Evolutionary conservation across 1,284 basidiomycete genomes (phyloP).

Genomic region (Microbotryum lychnidis-dioicae): DNA sequence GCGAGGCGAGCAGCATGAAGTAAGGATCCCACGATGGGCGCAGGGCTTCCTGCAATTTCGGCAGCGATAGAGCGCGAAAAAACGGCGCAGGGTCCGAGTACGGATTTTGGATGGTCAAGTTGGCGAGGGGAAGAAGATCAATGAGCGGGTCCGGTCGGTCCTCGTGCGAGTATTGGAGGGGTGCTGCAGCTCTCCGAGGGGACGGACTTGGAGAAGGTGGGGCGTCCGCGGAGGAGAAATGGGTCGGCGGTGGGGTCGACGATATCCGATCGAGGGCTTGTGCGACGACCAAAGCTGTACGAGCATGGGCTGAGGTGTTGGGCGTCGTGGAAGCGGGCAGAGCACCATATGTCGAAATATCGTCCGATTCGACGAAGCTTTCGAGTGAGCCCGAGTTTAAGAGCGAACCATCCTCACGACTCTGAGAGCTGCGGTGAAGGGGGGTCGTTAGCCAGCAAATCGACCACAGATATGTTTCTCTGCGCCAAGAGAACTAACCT

Average conservation of each 20-base stretch:
- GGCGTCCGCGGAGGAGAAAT: conserved; percentile 39
- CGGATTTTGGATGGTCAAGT: conserved; percentile 64
- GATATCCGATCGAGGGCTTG: background rate
- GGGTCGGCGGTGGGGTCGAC: conserved; percentile 15
- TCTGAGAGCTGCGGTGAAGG: too few species aligned
- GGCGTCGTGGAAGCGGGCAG: conserved; percentile 15
- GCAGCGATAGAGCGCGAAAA: conserved; percentile 56
- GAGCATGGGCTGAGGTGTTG: background rate
- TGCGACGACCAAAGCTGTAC: background rate
- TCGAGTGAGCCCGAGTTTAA: conserved; percentile 45
- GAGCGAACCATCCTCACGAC: too few species aligned
- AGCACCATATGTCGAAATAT: conserved; percentile 51
- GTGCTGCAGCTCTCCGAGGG: background rate
- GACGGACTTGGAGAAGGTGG: conserved; percentile 19
- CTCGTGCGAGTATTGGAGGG: background rate
- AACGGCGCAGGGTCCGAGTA: conserved; percentile 56
- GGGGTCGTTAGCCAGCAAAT: too few species aligned
- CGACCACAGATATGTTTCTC: background rate
- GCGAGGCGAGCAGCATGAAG: conserved; percentile 86
- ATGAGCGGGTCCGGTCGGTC: conserved; percentile 17
- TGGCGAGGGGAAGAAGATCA: conserved; percentile 40
- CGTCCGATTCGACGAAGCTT: conserved; percentile 57
- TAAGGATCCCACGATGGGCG: conserved; percentile 88
- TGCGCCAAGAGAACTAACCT: conserved; percentile 1
- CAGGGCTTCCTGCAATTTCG: conserved; percentile 62